A percentile compares a stretch with the other conserved stretches of the same genome.
Conservation (phyloP, 805 yeast genomes). For the Cyberlindnera petersonii region DNA sequence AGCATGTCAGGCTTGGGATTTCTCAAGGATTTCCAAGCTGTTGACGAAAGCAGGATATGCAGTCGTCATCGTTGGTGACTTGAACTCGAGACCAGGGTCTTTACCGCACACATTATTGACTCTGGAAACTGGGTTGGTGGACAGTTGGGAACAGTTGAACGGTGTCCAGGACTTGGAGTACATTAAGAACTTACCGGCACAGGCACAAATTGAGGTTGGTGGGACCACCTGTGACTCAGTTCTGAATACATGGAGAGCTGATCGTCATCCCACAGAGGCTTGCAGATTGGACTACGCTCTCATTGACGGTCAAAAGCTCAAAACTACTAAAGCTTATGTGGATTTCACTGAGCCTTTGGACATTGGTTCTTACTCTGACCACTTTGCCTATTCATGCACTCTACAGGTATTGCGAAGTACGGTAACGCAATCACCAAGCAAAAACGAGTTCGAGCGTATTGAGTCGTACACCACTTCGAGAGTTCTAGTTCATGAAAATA, state of each 20-base stretch:
- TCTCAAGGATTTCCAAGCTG: slow-evolving; percentile 59
- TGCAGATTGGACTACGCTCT: slow-evolving; percentile 89
- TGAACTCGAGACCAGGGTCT: slow-evolving; percentile 85
- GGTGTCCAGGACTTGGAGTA: slow-evolving; percentile 42
- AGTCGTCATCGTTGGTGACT: slow-evolving; percentile 87
- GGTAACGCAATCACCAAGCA: neutral
- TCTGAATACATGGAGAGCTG: slow-evolving; percentile 79
- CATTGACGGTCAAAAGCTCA: slow-evolving; percentile 52
- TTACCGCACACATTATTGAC: slow-evolving; percentile 75
- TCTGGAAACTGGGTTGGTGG: slow-evolving; percentile 61
- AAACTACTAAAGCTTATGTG: slow-evolving; percentile 61
- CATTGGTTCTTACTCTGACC: slow-evolving; percentile 84
- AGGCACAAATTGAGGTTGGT: slow-evolving; percentile 62
- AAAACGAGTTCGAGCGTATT: neutral
- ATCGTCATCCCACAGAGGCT: slow-evolving; percentile 37
- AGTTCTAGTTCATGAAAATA: slow-evolving; percentile 10
- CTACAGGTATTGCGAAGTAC: slow-evolving; percentile 29
- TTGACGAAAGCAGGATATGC: slow-evolving; percentile 74
- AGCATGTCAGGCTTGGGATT: slow-evolving; percentile 95
- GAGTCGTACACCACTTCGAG: neutral
- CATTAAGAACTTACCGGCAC: slow-evolving; percentile 45
- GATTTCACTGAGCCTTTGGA: slow-evolving; percentile 66
- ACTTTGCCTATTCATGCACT: slow-evolving; percentile 70
- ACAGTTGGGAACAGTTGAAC: slow-evolving; percentile 75
- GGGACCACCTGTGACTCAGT: slow-evolving; percentile 90